Evolutionary conservation across 2,329 filamentous ascomycete genomes (phyloP).

Genomic region (Aspergillus sp.): DNA sequence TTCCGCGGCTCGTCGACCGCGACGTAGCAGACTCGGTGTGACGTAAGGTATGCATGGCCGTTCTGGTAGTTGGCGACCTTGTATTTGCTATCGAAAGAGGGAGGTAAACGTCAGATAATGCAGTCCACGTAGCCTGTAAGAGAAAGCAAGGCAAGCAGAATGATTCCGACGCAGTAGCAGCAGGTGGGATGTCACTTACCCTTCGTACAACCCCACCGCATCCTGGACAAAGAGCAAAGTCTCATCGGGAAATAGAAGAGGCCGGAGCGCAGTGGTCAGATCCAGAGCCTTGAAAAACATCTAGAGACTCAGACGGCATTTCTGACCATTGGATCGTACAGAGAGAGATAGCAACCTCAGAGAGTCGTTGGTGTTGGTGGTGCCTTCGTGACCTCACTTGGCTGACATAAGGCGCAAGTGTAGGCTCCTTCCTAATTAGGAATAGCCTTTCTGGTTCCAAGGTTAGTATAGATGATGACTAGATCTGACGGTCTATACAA

Average conservation of each 20-base stretch:
- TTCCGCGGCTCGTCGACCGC: conserved; percentile 84
- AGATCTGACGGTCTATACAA: neutral
- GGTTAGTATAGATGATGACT: neutral
- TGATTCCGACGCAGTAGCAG: neutral
- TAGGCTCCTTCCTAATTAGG: conserved; percentile 4
- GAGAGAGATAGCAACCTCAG: conserved; percentile 4
- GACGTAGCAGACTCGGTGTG: conserved; percentile 93
- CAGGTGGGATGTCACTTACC: conserved; percentile 61
- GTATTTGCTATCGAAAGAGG: conserved; percentile 69
- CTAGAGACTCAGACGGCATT: conserved; percentile 57
- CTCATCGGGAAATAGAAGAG: conserved; percentile 90
- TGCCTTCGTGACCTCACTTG: neutral
- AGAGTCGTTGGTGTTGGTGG: neutral
- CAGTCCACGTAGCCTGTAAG: neutral
- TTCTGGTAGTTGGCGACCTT: conserved; percentile 94
- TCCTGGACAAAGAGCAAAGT: conserved; percentile 95
- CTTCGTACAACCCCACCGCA: conserved; percentile 95
- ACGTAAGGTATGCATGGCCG: conserved; percentile 94
- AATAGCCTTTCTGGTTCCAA: neutral
- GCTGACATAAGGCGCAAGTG: conserved; percentile 15
- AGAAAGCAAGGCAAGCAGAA: neutral
- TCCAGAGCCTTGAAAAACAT: conserved; percentile 98
- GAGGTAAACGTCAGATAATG: conserved; percentile 21
- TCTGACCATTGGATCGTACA: conserved; percentile 21
- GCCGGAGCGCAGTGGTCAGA: conserved; percentile 93